Evolutionary conservation across 2,329 filamentous ascomycete genomes (phyloP).

Genomic region (Sporothrix curviconia): DNA sequence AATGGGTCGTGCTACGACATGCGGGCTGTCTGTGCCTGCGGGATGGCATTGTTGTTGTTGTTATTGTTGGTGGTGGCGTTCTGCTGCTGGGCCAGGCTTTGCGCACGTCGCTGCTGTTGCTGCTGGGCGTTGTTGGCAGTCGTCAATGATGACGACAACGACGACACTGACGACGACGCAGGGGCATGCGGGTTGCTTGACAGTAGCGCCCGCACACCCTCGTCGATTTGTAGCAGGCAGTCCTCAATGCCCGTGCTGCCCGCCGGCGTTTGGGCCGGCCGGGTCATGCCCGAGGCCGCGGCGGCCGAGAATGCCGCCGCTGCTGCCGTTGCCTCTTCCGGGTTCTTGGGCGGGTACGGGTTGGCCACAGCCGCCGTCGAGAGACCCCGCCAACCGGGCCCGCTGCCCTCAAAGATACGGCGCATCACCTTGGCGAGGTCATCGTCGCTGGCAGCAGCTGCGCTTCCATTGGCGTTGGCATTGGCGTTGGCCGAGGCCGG

Average conservation of each 20-base stretch:
- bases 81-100: constrained; percentile 11
- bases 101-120: constrained; percentile 13
- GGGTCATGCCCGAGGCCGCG: constrained; percentile 6
- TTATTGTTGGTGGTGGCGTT: neutral
- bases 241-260: constrained; percentile 35
- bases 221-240: constrained; percentile 42
- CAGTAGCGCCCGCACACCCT: constrained; percentile 34
- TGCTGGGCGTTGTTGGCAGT: constrained; percentile 6
- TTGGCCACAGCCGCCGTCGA: constrained; percentile 39
- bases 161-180: constrained; percentile 7
- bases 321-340: neutral
- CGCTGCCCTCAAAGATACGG: constrained; percentile 39
- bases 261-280: neutral
- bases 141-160: no score
- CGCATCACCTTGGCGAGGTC: constrained; percentile 36
- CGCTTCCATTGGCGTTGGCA: neutral
- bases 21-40: constrained; percentile 14
- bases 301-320: neutral
- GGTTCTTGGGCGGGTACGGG: constrained; percentile 19
- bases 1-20: constrained; percentile 1
- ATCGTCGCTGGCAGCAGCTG: constrained; percentile 20
- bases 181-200: no score
- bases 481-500: neutral
- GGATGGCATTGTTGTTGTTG: neutral
- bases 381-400: constrained; percentile 43